phyloP scores from a whole-genome alignment of 2,329 filamentous ascomycete genomes.

The Graphilbum sp. region DNA sequence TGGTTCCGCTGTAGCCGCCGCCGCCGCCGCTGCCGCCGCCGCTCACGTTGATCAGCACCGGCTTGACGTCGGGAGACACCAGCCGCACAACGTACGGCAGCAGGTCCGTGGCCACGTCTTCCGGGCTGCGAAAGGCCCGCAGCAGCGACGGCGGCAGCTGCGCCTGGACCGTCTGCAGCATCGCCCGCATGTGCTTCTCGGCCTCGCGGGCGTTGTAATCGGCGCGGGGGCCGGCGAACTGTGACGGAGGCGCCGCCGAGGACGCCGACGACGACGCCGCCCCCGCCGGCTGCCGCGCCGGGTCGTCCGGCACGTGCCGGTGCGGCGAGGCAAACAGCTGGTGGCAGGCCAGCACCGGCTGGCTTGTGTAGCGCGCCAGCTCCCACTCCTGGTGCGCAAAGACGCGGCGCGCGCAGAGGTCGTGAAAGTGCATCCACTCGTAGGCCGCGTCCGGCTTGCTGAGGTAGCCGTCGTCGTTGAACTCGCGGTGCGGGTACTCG shows the following conservation, averaged over 20 bases:
- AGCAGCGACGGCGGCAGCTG: slow-evolving; percentile 55
- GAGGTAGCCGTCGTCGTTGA: slow-evolving; percentile 82
- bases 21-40: slow-evolving; percentile 45
- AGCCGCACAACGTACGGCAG: slow-evolving; percentile 73
- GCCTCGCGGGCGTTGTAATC: slow-evolving; percentile 71
- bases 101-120: slow-evolving; percentile 65
- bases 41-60: slow-evolving; percentile 57
- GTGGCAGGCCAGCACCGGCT: slow-evolving; percentile 80
- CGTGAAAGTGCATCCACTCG: slow-evolving; percentile 93
- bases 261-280: slow-evolving; percentile 19
- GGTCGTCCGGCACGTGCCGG: slow-evolving; percentile 29
- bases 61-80: slow-evolving; percentile 78
- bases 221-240: slow-evolving; percentile 69
- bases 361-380: slow-evolving; percentile 69
- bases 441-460: slow-evolving; percentile 78
- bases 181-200: slow-evolving; percentile 58
- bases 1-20: slow-evolving; percentile 46
- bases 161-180: slow-evolving; percentile 57
- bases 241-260: slow-evolving; percentile 35
- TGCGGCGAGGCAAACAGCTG: slow-evolving; percentile 68
- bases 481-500: slow-evolving; percentile 72
- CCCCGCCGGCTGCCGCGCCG: slow-evolving; percentile 20
- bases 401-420: slow-evolving; percentile 61
- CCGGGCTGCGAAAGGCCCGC: slow-evolving; percentile 62
- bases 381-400: slow-evolving; percentile 89